Evolutionary conservation across 768 basidiomycete genomes (phyloP), one percentile per base, ranked within the genome.

Genomic region (Nevesoporus exiguus): DNA sequence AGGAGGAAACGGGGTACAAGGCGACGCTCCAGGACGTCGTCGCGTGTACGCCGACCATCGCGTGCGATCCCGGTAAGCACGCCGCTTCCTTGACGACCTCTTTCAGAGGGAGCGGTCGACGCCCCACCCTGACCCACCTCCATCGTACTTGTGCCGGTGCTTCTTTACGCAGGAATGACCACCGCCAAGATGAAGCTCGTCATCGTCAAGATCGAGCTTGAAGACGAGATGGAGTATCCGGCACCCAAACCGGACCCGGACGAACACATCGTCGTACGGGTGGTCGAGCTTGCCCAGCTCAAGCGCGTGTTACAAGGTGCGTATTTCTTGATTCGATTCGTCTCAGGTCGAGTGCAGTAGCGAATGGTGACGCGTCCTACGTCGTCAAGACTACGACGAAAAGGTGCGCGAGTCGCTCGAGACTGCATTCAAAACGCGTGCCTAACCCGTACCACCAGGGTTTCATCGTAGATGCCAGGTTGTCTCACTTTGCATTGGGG

Each of bases 151-250:
- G n/a, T n/a, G n/a, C n/a, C n/a, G n/a, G n/a, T n/a, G n/a, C n/a
- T n/a, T n/a, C n/a, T n/a, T n/a, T n/a, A 15, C 46, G 7, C 49
- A 90, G 93, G 95, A 10, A 94, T 98, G 93, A 88, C 91, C 19
- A 93, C 85, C 41, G 90, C 95, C 13, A 96, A 90, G 66, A 95
- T 95, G 91, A 86, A 90, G 62, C 80, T 97, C 21, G 84, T 92
- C 44, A 77, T 86, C 17, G 75, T 95, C 27, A 77, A 80, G 54
- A 87, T 93, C 41, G 68, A 75, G 31, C 74, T 98, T 51, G 75
- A 80, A n/a, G 83, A 82, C 56, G 69, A 80, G 61, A 73, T 96
- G 57, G 80, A 86, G 57, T 77, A 76, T 15, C 93, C 93, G 0
- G 72, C 78, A 11, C 84, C 90, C 51, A 82, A 88, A 52, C 84